A percentile compares a stretch with the other conserved stretches of the same genome.
Evolutionary conservation across 257 asterid species (phyloP).

Genomic region (Verbascum thapsus): DNA sequence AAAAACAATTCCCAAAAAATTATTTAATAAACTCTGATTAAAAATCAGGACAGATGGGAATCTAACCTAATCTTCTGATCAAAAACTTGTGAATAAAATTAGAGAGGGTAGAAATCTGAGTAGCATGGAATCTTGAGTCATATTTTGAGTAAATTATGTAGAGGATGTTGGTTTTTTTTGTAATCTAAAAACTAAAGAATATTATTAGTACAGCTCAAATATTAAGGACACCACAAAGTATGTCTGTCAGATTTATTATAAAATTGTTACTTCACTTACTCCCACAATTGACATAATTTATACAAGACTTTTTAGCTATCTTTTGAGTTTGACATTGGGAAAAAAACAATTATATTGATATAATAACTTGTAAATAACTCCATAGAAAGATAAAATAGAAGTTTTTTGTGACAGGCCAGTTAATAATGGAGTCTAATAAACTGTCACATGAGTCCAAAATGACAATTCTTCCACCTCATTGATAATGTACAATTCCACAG

Average conservation of each 20-base stretch:
- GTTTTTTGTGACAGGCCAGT: slow-evolving; percentile 46
- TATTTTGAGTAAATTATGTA: slow-evolving; percentile 29
- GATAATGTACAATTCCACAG: too few species aligned
- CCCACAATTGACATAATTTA: slow-evolving; percentile 38
- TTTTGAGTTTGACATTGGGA: slow-evolving; percentile 48
- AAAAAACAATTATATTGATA: slow-evolving; percentile 32
- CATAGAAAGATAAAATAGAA: slow-evolving; percentile 74
- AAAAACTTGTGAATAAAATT: slow-evolving; percentile 3
- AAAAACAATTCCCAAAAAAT: slow-evolving; percentile 7
- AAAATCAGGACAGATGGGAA: not conserved
- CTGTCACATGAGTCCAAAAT: slow-evolving; percentile 35
- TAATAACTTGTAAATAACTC: slow-evolving; percentile 33
- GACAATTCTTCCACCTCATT: too few species aligned
- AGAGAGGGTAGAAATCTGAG: slow-evolving; percentile 31
- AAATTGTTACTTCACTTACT: slow-evolving; percentile 43
- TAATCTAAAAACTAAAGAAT: slow-evolving; percentile 33
- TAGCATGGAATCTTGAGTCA: slow-evolving; percentile 34
- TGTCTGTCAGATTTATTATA: slow-evolving; percentile 70
- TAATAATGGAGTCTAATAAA: not conserved
- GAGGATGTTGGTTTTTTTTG: slow-evolving; percentile 35
- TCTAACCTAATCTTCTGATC: slow-evolving; percentile 32
- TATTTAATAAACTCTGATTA: not conserved
- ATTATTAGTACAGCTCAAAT: slow-evolving; percentile 47
- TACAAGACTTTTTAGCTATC: slow-evolving; percentile 24
- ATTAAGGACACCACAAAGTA: slow-evolving; percentile 48